Evolutionary conservation across 2,329 filamentous ascomycete genomes (phyloP), one percentile per base, ranked within the genome.

Genomic region (Teratosphaeria destructans): DNA sequence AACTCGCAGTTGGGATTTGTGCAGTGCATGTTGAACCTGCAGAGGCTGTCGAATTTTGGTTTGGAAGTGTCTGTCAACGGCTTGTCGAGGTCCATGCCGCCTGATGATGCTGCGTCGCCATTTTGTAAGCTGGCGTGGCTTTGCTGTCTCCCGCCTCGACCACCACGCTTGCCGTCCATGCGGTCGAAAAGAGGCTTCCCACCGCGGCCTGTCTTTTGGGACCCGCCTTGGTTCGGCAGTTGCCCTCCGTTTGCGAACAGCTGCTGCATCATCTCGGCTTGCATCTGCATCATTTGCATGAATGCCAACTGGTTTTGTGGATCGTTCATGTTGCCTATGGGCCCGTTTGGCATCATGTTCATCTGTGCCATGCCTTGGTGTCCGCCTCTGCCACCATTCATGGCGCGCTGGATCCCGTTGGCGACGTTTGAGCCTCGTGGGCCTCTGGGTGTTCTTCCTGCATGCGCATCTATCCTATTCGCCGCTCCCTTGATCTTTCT

Each of bases 1-100:
- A 90, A 99, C 65, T 87, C 88, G 77, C 94, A 99, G 62, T 95
- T 89, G 66, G 84, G 85, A 75, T 95, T 95, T 47, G 88, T 89
- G 78, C 94, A 99, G 63, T 83, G 81, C 58, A 94, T 79, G 76
- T 97, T 96, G 79, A 85, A 99, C 69, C 88, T 90, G 83, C 94
- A 99, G 62, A 93, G 79, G 14, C 80, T 88, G 55, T 89, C 83
- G 5, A 80, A 77, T 1, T 80, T 78, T 70, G 81, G 67, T 76
- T 78, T 84, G 47, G 19, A 29, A 71, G 75, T 82, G 75, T 75
- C 79, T 65, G 72, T 72, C 57, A 77, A 78, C 3, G 76, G 75
- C 79, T 84, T 85, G 54, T 90, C 87, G 27, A 86, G 79, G 62
- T 91, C 87, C 73, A 76, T 81, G 39, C 77, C 74, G 62, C 73